Conservation (phyloP, 495 filamentous ascomycete species). For the Hypoxylon cercidicola region DNA sequence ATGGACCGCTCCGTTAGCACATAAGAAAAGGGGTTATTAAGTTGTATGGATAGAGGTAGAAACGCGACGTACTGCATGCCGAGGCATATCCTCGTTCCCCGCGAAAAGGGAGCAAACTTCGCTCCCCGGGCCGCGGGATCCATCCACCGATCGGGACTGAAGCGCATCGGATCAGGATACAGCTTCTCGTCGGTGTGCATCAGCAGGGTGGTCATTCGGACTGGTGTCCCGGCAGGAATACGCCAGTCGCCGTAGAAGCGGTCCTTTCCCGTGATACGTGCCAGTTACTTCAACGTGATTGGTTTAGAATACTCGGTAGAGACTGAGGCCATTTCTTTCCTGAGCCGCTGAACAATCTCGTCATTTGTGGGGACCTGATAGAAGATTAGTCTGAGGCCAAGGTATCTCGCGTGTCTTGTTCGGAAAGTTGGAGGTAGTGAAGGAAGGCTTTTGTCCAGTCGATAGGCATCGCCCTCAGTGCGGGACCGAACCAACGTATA, state of each 20-base stretch:
- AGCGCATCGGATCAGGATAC: slow-evolving; percentile 47
- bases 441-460: slow-evolving; percentile 39
- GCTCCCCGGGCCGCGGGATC: slow-evolving; percentile 10
- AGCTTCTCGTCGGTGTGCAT: slow-evolving; percentile 45
- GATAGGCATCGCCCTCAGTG: slow-evolving; percentile 37
- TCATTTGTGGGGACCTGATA: slow-evolving; percentile 40
- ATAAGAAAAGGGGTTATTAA: not conserved
- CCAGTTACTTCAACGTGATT: slow-evolving; percentile 27
- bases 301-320: not conserved
- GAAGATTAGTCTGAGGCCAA: slow-evolving; percentile 34
- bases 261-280: slow-evolving; percentile 46
- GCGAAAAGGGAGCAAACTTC: slow-evolving; percentile 27
- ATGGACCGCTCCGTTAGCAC: not conserved
- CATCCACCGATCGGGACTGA: slow-evolving; percentile 55
- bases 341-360: slow-evolving; percentile 32
- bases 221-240: slow-evolving; percentile 54
- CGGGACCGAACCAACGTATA: slow-evolving; percentile 37
- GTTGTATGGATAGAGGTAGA: not conserved
- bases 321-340: slow-evolving; percentile 26
- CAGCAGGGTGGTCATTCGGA: slow-evolving; percentile 48
- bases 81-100: slow-evolving; percentile 34
- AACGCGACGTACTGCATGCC: slow-evolving; percentile 21
- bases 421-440: slow-evolving; percentile 22
- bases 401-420: slow-evolving; percentile 8
- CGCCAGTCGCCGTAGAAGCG: slow-evolving; percentile 51